A percentile compares a stretch with the other conserved stretches of the same genome.
These are phyloP conservation scores for Avicennia marina DNA, from an alignment of 257 asterid genomes.

Conservation along the genomic window DNA sequence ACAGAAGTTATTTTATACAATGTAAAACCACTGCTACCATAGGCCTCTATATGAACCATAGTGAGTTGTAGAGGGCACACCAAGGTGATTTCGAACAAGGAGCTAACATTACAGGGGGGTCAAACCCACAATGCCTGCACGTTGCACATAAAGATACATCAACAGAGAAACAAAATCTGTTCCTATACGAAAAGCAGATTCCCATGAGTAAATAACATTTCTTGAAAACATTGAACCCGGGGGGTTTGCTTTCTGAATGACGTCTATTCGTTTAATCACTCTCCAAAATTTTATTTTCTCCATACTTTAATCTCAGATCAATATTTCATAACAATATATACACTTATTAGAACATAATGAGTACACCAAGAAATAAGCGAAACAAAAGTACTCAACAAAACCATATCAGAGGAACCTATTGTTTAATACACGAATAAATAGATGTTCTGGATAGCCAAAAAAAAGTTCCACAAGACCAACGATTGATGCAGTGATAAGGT, in stretches of 20 bases:
- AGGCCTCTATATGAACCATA: slow-evolving; percentile 31
- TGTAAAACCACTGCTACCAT: no score
- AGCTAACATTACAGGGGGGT: slow-evolving; percentile 50
- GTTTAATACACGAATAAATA: background rate
- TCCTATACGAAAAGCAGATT: no score
- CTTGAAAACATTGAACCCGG: background rate
- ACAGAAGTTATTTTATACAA: no score
- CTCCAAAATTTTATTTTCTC: background rate
- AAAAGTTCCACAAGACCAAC: background rate
- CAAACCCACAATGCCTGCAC: slow-evolving; percentile 75
- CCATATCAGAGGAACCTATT: background rate
- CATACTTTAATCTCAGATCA: background rate
- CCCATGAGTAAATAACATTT: background rate
- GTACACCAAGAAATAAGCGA: no score
- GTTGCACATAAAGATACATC: slow-evolving; percentile 17
- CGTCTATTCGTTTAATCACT: background rate
- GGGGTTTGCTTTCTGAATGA: background rate
- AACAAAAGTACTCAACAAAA: no score
- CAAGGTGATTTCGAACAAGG: slow-evolving; percentile 1
- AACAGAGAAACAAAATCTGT: no score
- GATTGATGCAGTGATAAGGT: background rate
- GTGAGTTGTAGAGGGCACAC: slow-evolving; percentile 11
- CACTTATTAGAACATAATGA: no score
- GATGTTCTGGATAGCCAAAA: background rate
- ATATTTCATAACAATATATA: background rate